Evolutionary conservation across 192 early-diverging fungal species (phyloP).

Genomic region (Diversispora eburnea): DNA sequence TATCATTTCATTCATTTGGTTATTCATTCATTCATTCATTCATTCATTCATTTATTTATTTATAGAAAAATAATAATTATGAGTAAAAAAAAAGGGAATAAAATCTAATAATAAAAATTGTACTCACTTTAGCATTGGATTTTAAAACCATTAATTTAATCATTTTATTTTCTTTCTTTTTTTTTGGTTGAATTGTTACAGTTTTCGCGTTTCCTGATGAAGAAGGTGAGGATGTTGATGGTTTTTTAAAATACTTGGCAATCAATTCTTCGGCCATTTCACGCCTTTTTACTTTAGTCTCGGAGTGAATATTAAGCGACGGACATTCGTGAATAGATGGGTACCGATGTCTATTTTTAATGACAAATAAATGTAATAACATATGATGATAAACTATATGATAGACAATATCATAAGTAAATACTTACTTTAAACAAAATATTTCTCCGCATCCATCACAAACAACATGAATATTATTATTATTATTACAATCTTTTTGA

Average conservation of each 20-base stretch:
- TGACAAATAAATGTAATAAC: conserved; percentile 8
- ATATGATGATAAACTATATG: background rate
- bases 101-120: background rate
- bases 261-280: conserved; percentile 26
- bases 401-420: background rate
- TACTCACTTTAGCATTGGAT: conserved; percentile 30
- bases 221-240: background rate
- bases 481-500: conserved; percentile 19
- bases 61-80: background rate
- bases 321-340: conserved; percentile 27
- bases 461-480: conserved; percentile 22
- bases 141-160: conserved; percentile 36
- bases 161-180: conserved; percentile 27
- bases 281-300: conserved; percentile 29
- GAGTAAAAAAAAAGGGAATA: background rate
- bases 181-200: background rate
- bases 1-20: background rate
- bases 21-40: too few species aligned
- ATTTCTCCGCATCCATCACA: conserved; percentile 31
- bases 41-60: background rate
- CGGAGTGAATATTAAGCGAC: conserved; percentile 12
- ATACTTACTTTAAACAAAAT: conserved; percentile 35
- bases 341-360: conserved; percentile 33
- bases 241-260: conserved; percentile 21
- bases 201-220: background rate